Evolutionary conservation across 768 basidiomycete genomes (phyloP).

Genomic region (Trametes coccinea): DNA sequence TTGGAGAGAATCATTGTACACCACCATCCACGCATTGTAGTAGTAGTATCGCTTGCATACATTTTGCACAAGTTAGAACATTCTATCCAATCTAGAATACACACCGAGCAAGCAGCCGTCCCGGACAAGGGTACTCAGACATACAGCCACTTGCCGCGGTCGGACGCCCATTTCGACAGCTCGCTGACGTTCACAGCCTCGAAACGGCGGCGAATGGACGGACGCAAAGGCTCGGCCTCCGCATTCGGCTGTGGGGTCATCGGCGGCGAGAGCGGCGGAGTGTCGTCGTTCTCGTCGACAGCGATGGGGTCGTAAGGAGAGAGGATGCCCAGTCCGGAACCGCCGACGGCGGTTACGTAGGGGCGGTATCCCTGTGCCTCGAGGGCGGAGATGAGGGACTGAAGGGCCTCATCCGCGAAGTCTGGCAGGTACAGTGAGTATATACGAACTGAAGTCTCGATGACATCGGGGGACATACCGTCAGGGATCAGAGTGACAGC

Average conservation of each 20-base stretch:
- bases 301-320: slow-evolving; percentile 43
- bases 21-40: background rate
- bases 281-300: slow-evolving; percentile 5
- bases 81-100: background rate
- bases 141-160: slow-evolving; percentile 62
- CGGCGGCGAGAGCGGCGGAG: slow-evolving; percentile 27
- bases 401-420: slow-evolving; percentile 60
- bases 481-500: slow-evolving; percentile 94
- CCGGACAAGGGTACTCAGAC: slow-evolving; percentile 35
- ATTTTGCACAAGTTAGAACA: background rate
- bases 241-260: slow-evolving; percentile 30
- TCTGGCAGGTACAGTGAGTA: slow-evolving; percentile 46
- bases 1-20: background rate
- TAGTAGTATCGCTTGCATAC: background rate
- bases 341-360: slow-evolving; percentile 92
- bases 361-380: slow-evolving; percentile 68
- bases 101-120: background rate
- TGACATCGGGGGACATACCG: slow-evolving; percentile 50
- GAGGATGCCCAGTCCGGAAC: slow-evolving; percentile 87
- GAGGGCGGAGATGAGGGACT: slow-evolving; percentile 60
- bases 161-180: slow-evolving; percentile 53
- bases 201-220: slow-evolving; percentile 40
- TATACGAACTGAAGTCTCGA: background rate
- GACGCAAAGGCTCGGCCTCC: slow-evolving; percentile 15
- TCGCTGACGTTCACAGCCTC: slow-evolving; percentile 42